Percentiles rank a stretch among this genome's conserved stretches.
Conservation (phyloP, 139 green algal species). For the Coelastrella sp. region DNA sequence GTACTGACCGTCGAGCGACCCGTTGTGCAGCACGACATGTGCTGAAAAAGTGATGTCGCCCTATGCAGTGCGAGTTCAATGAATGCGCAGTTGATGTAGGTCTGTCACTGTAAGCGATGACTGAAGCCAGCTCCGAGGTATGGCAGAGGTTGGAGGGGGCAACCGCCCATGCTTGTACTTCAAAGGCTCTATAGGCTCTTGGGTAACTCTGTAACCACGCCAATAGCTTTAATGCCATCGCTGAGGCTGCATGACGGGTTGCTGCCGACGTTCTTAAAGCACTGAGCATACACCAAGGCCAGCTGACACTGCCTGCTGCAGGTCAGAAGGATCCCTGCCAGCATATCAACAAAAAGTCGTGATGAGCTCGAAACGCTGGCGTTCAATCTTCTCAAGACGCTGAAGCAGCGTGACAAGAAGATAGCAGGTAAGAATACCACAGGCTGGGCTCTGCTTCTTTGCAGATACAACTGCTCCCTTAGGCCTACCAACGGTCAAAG, state of each 20-base stretch:
- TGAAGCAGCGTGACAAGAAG: conserved; percentile 57
- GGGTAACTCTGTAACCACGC: not conserved
- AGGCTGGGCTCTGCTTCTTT: not conserved
- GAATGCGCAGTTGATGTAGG: too few relatives aligned
- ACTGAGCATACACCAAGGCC: not conserved
- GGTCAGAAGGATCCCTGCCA: conserved; percentile 41
- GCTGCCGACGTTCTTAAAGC: not conserved
- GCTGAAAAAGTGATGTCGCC: not conserved
- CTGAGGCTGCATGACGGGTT: not conserved
- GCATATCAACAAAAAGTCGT: conserved; percentile 51
- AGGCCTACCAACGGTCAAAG: not conserved
- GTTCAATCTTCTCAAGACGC: conserved; percentile 59
- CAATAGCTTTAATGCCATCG: not conserved
- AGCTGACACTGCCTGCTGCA: not conserved
- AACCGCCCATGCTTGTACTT: not conserved
- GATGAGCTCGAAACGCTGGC: conserved; percentile 55
- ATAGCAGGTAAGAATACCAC: conserved; percentile 49
- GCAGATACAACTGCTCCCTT: not conserved
- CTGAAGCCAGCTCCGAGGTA: not conserved
- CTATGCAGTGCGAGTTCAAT: not conserved
- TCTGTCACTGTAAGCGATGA: not conserved
- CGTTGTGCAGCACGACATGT: not conserved
- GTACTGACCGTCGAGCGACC: too few relatives aligned
- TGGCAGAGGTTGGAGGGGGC: not conserved
- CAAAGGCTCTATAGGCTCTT: not conserved